Evolutionary conservation across 1,284 basidiomycete species (phyloP), one percentile per base, ranked within the genome.

Genomic region (Ustilago xerochloae): DNA sequence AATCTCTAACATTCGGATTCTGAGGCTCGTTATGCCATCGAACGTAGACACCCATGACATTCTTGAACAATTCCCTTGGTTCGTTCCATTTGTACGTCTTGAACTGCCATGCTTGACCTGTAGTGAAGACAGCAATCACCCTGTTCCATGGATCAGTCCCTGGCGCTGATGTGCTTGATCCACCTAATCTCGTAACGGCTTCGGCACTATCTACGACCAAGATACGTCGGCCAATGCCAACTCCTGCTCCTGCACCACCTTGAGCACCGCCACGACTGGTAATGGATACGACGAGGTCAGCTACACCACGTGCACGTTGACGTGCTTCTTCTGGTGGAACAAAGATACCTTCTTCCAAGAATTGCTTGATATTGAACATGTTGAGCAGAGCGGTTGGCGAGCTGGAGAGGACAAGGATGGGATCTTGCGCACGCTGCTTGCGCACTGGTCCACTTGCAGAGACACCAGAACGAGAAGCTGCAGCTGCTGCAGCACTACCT

Each of bases 91-190:
- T 94, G 87, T 98, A 99, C 29, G 92, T 91, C 74, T 91, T 89
- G 86, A 99, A 99, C 85, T 98, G 96, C 96, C 96, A 99, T 50
- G 91, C 90, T 80, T 98, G 96, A 2, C 96, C 96, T 0, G 94
- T 98, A 1, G 96, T 98, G 88, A 97, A 91, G 12, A 99, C 96
- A 76, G 93, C 96, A 4, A 97, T 91, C 6, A 99, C 97, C 24
- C 96, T 89, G 66, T 96, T 93, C 88, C 88, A 80, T 10, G 69
- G 75, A 51, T 84, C 82, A 3, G 64, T 56, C 4, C 68, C 77
- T 2, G 57, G 70, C 15, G 66, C 61, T 2, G 68, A 54, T 1
- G 65, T 65, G 6, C 52, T 75, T 12, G 50, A 62, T 18, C 29
- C 87, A 1, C 93, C 94, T 77, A 97, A 93, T 85, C 97, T 95